Evolutionary conservation across 73 alveolate genomes (phyloP), one percentile per base, ranked within the genome.

Genomic region (Uronychia setigera): DNA sequence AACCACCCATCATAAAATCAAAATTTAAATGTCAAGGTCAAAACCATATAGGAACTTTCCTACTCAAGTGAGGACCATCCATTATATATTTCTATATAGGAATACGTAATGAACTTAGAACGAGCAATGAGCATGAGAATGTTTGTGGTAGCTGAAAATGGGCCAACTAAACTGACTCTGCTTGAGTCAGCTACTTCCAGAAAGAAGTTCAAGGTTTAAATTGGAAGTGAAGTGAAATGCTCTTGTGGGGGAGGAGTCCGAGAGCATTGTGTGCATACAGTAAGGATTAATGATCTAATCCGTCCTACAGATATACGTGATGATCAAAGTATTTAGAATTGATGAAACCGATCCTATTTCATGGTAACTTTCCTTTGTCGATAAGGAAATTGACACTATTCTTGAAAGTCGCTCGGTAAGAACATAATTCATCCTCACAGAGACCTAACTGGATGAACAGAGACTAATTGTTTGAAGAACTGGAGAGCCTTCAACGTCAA

Each of bases 191-290:
- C 57, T 60, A 33, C 14, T 1, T 27, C 33, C 76, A 59, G 60
- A 33, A 59, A 58, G 58, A 81, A 81, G 32, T 60, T 59, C 76
- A 81, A 81, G 60, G 88, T 81, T n/a, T 58, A 81, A 59, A 31
- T 81, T 1, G 87, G 87, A 14, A 31, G 46, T 58, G 76, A 34
- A 57, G 75, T 81, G 1, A 59, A 46, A 19, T 81, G 88, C 58
- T 27, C 81, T 14, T 81, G 88, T 31, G 88, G 88, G 31, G 88
- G 88, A 59, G 88, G 88, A 32, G 33, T 30, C 11, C 58, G 25
- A 34, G 88, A 81, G 76, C 88, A 76, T 76, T 76, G 81, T 30
- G 30, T 76, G 27, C 81, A 76, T 76, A 76, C 81, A 30, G 59
- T 76, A 76, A 26, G 79, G 30, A 13, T 26, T 67, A 25, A 5